Percentiles rank a stretch among this genome's conserved stretches.
Evolutionary conservation across 73 alveolate species (phyloP).

Genomic region (Stentor coeruleus): DNA sequence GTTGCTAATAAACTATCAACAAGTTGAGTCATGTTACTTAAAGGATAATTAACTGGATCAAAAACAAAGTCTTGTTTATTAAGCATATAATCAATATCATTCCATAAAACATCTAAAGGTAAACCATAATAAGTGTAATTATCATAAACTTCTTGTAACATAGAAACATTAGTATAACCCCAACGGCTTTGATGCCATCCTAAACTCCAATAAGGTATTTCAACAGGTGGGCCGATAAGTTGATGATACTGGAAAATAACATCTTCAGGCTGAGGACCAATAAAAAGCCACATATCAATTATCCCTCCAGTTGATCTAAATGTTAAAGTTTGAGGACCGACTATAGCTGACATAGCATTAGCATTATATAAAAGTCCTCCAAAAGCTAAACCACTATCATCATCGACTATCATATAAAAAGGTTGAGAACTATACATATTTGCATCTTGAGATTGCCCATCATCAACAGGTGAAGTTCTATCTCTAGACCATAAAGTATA

Average conservation of each 20-base stretch:
- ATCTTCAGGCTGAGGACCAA: constrained; percentile 40
- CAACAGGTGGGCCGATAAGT: constrained; percentile 64
- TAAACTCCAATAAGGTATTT: constrained; percentile 67
- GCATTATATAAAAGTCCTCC: constrained; percentile 17
- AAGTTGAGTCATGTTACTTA: constrained; percentile 47
- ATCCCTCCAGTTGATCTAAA: constrained; percentile 50
- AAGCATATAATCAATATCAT: constrained; percentile 95
- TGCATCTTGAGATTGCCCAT: background rate
- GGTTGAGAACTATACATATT: constrained; percentile 19
- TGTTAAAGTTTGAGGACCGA: background rate
- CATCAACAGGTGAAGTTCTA: background rate
- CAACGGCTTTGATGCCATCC: constrained; percentile 97
- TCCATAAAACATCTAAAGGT: constrained; percentile 95
- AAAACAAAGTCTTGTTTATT: constrained; percentile 72
- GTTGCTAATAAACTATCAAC: constrained; percentile 45
- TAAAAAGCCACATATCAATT: constrained; percentile 53
- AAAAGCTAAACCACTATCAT: background rate
- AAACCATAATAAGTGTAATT: constrained; percentile 58
- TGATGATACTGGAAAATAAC: constrained; percentile 42
- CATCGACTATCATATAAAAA: background rate
- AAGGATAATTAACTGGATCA: constrained; percentile 29
- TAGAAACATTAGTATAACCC: constrained; percentile 70
- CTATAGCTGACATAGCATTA: constrained; percentile 15
- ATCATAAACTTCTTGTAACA: constrained; percentile 53
- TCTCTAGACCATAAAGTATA: constrained; percentile 7